Percentiles rank a stretch among this genome's conserved stretches.
phyloP scores from a whole-genome alignment of 2,329 filamentous ascomycete species.

The Chalara sp. region DNA sequence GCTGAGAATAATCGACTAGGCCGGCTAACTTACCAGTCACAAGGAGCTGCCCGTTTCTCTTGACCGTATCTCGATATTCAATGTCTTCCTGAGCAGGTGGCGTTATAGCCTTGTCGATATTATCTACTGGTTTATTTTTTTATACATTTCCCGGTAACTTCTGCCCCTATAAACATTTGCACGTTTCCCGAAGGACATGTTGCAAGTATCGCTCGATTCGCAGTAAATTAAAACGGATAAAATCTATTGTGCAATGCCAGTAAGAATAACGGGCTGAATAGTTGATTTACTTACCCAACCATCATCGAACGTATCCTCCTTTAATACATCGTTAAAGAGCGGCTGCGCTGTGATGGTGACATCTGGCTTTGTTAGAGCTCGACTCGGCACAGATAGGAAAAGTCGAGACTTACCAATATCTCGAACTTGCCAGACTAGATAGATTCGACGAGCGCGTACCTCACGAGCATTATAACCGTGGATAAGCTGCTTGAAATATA shows the following conservation, averaged over 20 bases:
- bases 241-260: conserved; percentile 52
- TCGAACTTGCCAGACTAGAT: background rate
- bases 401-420: conserved; percentile 5
- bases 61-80: too few relatives aligned
- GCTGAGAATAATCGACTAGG: too few relatives aligned
- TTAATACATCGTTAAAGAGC: conserved; percentile 8
- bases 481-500: conserved; percentile 30
- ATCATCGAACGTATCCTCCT: conserved; percentile 8
- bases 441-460: conserved; percentile 5
- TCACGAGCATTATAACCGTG: conserved; percentile 28
- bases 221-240: conserved; percentile 32
- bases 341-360: conserved; percentile 3
- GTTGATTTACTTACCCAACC: conserved; percentile 6
- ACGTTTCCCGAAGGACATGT: conserved; percentile 11
- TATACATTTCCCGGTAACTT: conserved; percentile 1
- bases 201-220: conserved; percentile 7
- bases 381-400: too few relatives aligned
- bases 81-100: too few relatives aligned
- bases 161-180: conserved; percentile 7
- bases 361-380: background rate
- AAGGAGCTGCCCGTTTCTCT: too few relatives aligned
- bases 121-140: background rate
- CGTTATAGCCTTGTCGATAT: too few relatives aligned
- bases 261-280: conserved; percentile 1
- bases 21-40: too few relatives aligned